phyloP scores from a whole-genome alignment of 2,329 filamentous ascomycete genomes.

The Cercospora zeina region DNA sequence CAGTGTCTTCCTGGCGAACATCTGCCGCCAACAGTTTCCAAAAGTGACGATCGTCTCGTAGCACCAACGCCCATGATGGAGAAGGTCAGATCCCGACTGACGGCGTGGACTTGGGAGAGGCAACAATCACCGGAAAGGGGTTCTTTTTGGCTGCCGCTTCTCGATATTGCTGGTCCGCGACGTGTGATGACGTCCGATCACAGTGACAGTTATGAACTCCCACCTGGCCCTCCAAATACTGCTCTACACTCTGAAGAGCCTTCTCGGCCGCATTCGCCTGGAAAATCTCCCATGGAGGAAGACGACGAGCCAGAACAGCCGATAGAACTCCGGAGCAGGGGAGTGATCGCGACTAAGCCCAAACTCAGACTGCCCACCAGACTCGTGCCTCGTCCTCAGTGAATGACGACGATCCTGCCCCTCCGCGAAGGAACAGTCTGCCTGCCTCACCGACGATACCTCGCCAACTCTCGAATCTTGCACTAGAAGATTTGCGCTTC shows the following conservation, averaged over 20 bases:
- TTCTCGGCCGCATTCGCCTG: slow-evolving; percentile 27
- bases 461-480: slow-evolving; percentile 28
- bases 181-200: slow-evolving; percentile 16
- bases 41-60: neutral
- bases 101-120: slow-evolving; percentile 33
- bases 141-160: slow-evolving; percentile 20
- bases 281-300: slow-evolving; percentile 9
- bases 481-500: slow-evolving; percentile 31
- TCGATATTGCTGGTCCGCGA: slow-evolving; percentile 13
- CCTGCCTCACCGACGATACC: slow-evolving; percentile 25
- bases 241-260: slow-evolving; percentile 26
- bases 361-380: slow-evolving; percentile 16
- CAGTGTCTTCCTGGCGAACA: neutral
- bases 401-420: slow-evolving; percentile 1
- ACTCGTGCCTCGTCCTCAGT: slow-evolving; percentile 14
- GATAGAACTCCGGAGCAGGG: slow-evolving; percentile 20
- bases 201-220: slow-evolving; percentile 22
- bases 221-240: slow-evolving; percentile 34
- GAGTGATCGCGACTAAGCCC: slow-evolving; percentile 6
- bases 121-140: slow-evolving; percentile 22
- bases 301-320: slow-evolving; percentile 19
- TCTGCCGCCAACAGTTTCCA: neutral
- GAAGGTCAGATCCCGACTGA: slow-evolving; percentile 32
- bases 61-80: slow-evolving; percentile 26
- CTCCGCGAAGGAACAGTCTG: slow-evolving; percentile 25